Evolutionary conservation across 345 rosid species (phyloP).

Genomic region (Murraya paniculata): DNA sequence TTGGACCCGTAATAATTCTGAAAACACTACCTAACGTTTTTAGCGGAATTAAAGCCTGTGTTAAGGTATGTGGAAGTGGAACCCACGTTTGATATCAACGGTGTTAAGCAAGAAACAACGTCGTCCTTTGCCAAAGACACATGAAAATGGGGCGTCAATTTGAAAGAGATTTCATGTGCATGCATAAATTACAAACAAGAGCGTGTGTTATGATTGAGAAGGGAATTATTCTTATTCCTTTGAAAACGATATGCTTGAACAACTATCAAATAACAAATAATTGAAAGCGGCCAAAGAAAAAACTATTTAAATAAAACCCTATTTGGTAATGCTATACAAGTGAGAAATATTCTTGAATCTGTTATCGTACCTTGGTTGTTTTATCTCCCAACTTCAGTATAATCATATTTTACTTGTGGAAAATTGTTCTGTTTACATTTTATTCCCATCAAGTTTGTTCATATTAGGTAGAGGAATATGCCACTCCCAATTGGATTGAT

Average conservation of each 20-base stretch:
- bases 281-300: neutral
- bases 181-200: neutral
- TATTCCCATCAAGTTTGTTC: neutral
- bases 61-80: neutral
- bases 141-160: neutral
- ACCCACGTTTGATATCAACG: neutral
- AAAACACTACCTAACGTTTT: no score
- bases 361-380: neutral
- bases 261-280: neutral
- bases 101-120: no score
- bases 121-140: no score
- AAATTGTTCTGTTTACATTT: neutral
- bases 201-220: neutral
- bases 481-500: neutral
- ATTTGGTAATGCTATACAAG: conserved; percentile 6
- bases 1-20: no score
- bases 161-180: neutral
- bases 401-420: neutral
- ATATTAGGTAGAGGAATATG: neutral
- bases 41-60: no score
- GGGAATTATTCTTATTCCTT: neutral
- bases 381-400: neutral
- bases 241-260: neutral
- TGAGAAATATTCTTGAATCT: conserved; percentile 2
- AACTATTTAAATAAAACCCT: neutral